Conservation (phyloP, 2,329 filamentous ascomycete species). For the Monilinia vaccinii-corymbosi region DNA sequence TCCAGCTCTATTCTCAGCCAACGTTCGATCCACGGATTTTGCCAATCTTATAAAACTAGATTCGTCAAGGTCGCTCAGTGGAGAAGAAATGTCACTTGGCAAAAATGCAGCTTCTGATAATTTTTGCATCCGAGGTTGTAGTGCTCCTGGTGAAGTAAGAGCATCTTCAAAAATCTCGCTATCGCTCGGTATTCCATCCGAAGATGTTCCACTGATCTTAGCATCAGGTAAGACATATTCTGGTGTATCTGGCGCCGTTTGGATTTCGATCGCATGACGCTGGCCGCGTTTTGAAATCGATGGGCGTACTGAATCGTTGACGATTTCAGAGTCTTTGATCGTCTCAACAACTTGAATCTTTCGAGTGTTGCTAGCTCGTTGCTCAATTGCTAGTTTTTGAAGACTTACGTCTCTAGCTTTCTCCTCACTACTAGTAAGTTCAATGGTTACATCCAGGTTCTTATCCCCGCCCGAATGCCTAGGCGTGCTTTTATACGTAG, state of each 20-base stretch:
- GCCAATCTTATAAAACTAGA: conserved; percentile 24
- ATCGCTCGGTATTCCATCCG: conserved; percentile 16
- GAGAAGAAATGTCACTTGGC: conserved; percentile 11
- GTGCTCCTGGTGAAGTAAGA: conserved; percentile 18
- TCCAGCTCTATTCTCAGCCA: not conserved
- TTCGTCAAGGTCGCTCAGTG: conserved; percentile 24
- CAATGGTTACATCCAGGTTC: not conserved
- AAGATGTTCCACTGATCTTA: conserved; percentile 34
- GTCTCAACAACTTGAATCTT: not conserved
- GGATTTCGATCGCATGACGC: not conserved
- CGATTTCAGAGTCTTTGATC: not conserved
- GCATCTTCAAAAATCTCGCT: conserved; percentile 24
- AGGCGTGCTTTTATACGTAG: conserved; percentile 15
- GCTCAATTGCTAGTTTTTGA: not conserved
- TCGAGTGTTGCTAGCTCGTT: not conserved
- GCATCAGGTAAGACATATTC: conserved; percentile 37
- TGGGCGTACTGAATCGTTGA: not conserved
- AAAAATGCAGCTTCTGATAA: not conserved
- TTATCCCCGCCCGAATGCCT: not conserved
- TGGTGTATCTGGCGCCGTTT: conserved; percentile 10
- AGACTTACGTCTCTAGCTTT: not conserved
- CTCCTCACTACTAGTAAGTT: conserved; percentile 8
- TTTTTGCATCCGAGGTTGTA: not conserved
- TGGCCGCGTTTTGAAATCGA: conserved; percentile 10
- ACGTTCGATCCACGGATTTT: not conserved